phyloP scores from a whole-genome alignment of 139 green algal genomes.

The Chlorella sp. region DNA sequence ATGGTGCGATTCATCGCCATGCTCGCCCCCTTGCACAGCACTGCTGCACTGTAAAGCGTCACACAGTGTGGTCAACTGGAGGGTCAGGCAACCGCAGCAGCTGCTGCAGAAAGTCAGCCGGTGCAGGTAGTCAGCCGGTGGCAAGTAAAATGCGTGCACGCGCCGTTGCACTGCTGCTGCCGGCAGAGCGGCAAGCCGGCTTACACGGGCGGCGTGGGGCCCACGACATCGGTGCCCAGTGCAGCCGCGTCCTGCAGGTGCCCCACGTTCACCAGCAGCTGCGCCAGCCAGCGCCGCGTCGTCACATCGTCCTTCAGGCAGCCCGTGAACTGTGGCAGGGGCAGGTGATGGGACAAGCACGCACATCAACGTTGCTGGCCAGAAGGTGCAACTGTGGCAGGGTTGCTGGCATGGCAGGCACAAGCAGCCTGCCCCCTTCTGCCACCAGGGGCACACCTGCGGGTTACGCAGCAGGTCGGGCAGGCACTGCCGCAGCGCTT shows the following conservation, averaged over 20 bases:
- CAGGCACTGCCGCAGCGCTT: slow-evolving; percentile 95
- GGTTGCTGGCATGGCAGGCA: too few relatives aligned
- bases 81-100: too few relatives aligned
- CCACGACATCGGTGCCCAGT: slow-evolving; percentile 65
- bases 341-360: background rate
- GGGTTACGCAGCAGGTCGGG: slow-evolving; percentile 91
- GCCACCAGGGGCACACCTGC: background rate
- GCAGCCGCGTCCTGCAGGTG: slow-evolving; percentile 65
- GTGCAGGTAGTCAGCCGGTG: too few relatives aligned
- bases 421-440: too few relatives aligned
- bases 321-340: slow-evolving; percentile 77
- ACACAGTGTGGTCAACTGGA: too few relatives aligned
- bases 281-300: slow-evolving; percentile 90
- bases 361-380: too few relatives aligned
- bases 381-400: too few relatives aligned
- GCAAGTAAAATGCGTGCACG: too few relatives aligned
- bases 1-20: too few relatives aligned
- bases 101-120: too few relatives aligned
- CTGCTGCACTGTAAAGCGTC: too few relatives aligned
- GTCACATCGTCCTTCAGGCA: slow-evolving; percentile 95
- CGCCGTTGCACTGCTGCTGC: background rate
- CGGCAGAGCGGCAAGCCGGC: background rate
- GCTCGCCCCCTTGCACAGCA: too few relatives aligned
- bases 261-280: slow-evolving; percentile 96
- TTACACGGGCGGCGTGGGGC: slow-evolving; percentile 68